phyloP scores from a whole-genome alignment of 352 stramenopile species.

The Blastocystis sp. region DNA sequence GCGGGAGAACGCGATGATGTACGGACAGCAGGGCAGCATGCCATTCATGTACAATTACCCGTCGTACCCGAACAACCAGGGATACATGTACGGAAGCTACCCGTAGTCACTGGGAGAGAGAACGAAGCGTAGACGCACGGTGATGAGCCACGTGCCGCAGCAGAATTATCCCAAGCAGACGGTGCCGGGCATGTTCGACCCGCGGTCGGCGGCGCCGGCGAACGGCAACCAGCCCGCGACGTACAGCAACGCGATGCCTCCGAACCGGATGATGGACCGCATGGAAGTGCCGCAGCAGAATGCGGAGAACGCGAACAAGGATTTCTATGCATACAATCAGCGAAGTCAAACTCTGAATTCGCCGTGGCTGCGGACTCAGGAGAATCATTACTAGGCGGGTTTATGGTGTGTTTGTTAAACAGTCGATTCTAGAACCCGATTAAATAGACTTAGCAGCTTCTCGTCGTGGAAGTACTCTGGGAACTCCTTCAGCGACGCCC shows the following conservation, averaged over 20 bases:
- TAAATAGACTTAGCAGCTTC: slow-evolving; percentile 29
- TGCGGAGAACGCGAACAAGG: not conserved
- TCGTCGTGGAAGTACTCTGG: slow-evolving; percentile 46
- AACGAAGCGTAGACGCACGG: not conserved
- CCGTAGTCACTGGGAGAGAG: not conserved
- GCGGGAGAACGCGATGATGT: slow-evolving; percentile 12
- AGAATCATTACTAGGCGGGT: not conserved
- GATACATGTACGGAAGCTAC: slow-evolving; percentile 34
- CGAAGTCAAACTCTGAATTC: not conserved
- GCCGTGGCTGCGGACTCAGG: not conserved
- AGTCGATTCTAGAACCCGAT: slow-evolving; percentile 17
- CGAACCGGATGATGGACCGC: slow-evolving; percentile 47
- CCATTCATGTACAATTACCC: slow-evolving; percentile 9
- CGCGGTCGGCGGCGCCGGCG: not conserved
- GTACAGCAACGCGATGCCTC: not conserved
- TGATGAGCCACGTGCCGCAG: slow-evolving; percentile 2
- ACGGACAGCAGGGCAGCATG: slow-evolving; percentile 9
- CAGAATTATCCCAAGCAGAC: not conserved
- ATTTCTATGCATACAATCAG: not conserved
- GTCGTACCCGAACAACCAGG: slow-evolving; percentile 17
- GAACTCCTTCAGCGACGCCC: slow-evolving; percentile 32
- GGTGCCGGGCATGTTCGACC: not conserved
- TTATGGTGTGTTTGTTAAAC: slow-evolving; percentile 35
- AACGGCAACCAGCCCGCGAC: not conserved
- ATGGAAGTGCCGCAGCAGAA: slow-evolving; percentile 3